phyloP scores from a whole-genome alignment of 1,284 basidiomycete genomes.

The Apiotrichum siamense region DNA sequence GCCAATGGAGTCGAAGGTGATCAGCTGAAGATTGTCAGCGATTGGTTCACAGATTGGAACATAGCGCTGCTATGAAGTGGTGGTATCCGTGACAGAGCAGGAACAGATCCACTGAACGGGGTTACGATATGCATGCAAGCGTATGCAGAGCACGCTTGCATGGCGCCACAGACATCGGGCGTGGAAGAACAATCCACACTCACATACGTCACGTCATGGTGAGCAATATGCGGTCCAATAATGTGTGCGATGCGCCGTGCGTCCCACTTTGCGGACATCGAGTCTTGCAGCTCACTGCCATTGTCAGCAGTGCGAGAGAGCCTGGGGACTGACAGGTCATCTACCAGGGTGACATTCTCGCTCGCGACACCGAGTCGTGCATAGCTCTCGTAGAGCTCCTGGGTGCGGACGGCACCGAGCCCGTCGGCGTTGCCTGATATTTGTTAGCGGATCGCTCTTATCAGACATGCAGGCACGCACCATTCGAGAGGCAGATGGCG shows the following conservation, averaged over 20 bases:
- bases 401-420: conserved; percentile 58
- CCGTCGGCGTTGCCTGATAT: conserved; percentile 68
- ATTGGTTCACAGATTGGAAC: too few relatives aligned
- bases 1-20: conserved; percentile 82
- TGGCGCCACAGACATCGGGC: too few relatives aligned
- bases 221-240: conserved; percentile 48
- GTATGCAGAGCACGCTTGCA: too few relatives aligned
- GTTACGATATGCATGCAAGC: too few relatives aligned
- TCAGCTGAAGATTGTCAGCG: conserved; percentile 57
- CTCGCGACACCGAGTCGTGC: conserved; percentile 62
- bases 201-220: not conserved
- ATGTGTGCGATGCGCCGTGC: conserved; percentile 56
- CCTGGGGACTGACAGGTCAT: conserved; percentile 60
- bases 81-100: too few relatives aligned
- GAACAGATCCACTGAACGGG: not conserved
- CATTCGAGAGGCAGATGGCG: conserved; percentile 50
- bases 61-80: too few relatives aligned
- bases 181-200: not conserved
- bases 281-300: conserved; percentile 52
- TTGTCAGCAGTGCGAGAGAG: not conserved
- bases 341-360: conserved; percentile 58
- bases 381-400: conserved; percentile 66
- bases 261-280: conserved; percentile 62
- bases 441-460: not conserved
- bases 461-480: conserved; percentile 1